A percentile compares a stretch with the other conserved stretches of the same genome.
These are phyloP conservation scores for Puccinia polysora DNA, from an alignment of 1,284 basidiomycete genomes.

Conservation along the genomic window DNA sequence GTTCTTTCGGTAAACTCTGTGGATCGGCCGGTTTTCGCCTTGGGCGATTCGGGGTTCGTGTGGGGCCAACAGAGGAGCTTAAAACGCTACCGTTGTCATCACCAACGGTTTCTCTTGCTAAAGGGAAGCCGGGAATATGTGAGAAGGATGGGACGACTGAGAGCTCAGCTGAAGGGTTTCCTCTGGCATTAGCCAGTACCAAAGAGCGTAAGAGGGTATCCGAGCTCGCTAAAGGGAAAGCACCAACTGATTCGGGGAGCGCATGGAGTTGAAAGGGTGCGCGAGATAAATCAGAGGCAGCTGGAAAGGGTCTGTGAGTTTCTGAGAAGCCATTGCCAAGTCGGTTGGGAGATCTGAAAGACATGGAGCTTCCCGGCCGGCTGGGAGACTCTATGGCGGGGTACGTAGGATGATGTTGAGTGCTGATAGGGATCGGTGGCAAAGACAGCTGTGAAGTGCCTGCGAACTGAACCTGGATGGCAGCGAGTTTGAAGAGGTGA, in stretches of 20 bases:
- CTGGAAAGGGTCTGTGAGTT: conserved; percentile 2
- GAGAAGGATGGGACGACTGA: conserved; percentile 32
- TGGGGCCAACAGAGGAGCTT: conserved; percentile 21
- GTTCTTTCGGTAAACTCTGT: not conserved
- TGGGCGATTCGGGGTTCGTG: not conserved
- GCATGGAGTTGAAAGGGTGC: conserved; percentile 32
- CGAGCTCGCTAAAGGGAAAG: conserved; percentile 23
- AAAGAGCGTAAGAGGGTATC: conserved; percentile 22
- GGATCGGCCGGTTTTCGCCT: not conserved
- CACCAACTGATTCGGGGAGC: not conserved
- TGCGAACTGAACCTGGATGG: not conserved
- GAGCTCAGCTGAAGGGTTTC: conserved; percentile 5
- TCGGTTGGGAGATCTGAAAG: conserved; percentile 10
- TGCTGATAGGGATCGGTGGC: not conserved
- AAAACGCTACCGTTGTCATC: conserved; percentile 38
- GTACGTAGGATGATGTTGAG: conserved; percentile 1
- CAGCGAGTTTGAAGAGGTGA: not conserved
- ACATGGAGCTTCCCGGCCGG: conserved; percentile 14
- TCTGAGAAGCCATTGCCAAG: not conserved
- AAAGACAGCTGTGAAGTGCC: not conserved
- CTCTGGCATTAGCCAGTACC: conserved; percentile 3
- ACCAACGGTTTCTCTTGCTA: conserved; percentile 31
- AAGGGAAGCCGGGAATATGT: conserved; percentile 40
- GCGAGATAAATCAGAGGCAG: conserved; percentile 17
- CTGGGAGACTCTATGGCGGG: not conserved